Evolutionary conservation across 2,329 filamentous ascomycete genomes (phyloP).

Genomic region (Amylocarpus encephaloides): DNA sequence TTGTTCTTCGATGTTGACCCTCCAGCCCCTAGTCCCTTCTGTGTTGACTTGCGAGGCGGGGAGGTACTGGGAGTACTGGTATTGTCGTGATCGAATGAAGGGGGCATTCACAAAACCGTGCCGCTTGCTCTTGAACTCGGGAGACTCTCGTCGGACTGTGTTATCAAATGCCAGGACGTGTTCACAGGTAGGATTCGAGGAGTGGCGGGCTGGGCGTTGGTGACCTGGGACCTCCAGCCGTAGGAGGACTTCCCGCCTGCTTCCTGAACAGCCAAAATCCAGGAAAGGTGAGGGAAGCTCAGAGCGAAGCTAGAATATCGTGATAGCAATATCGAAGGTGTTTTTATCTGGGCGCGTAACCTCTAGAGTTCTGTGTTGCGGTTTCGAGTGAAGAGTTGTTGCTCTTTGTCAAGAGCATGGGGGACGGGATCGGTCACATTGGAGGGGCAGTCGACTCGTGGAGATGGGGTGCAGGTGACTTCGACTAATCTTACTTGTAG

Average conservation of each 20-base stretch:
- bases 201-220: not conserved
- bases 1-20: slow-evolving; percentile 26
- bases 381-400: slow-evolving; percentile 1
- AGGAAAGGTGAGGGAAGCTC: slow-evolving; percentile 21
- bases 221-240: slow-evolving; percentile 2
- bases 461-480: too few relatives aligned
- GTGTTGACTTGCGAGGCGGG: slow-evolving; percentile 21
- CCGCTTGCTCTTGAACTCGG: slow-evolving; percentile 2
- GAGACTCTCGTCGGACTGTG: not conserved
- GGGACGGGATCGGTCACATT: not conserved
- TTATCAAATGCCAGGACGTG: not conserved
- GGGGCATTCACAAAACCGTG: slow-evolving; percentile 32
- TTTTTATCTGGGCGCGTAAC: not conserved
- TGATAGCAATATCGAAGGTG: not conserved
- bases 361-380: not conserved
- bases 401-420: slow-evolving; percentile 4
- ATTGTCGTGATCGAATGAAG: slow-evolving; percentile 31
- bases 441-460: too few relatives aligned
- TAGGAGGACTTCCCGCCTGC: slow-evolving; percentile 13
- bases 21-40: slow-evolving; percentile 23
- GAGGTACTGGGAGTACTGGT: slow-evolving; percentile 19
- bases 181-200: not conserved
- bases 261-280: slow-evolving; percentile 23
- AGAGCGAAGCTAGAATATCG: not conserved
- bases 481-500: too few relatives aligned